phyloP scores from a whole-genome alignment of 2,329 filamentous ascomycete genomes.

The Sporothrix brunneoviolacea region DNA sequence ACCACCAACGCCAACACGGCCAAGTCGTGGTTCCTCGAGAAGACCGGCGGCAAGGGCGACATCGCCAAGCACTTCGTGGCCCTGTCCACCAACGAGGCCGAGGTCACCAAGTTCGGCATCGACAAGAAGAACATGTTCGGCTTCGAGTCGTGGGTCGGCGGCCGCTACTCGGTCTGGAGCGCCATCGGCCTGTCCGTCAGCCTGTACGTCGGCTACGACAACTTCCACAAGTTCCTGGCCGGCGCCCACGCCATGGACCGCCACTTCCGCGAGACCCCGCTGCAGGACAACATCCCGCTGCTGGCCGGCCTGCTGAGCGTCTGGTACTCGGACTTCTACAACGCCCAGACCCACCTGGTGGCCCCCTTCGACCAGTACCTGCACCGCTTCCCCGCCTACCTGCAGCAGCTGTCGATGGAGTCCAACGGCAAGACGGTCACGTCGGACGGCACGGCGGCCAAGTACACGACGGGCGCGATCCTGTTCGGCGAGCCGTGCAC shows the following conservation, averaged over 20 bases:
- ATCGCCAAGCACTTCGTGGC: slow-evolving; percentile 99
- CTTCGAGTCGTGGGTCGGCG: slow-evolving; percentile 97
- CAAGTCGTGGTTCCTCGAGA: slow-evolving; percentile 93
- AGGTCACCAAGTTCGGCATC: slow-evolving; percentile 98
- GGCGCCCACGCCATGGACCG: slow-evolving; percentile 97
- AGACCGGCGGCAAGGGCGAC: slow-evolving; percentile 66
- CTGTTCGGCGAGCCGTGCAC: slow-evolving; percentile 97
- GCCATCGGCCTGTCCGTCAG: slow-evolving; percentile 93
- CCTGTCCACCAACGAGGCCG: slow-evolving; percentile 87
- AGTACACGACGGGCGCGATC: slow-evolving; percentile 95
- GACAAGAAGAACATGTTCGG: slow-evolving; percentile 99
- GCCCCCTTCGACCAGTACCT: slow-evolving; percentile 99
- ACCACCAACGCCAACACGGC: slow-evolving; percentile 95
- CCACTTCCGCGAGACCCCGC: slow-evolving; percentile 86
- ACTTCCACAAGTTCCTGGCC: slow-evolving; percentile 92
- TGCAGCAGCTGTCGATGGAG: slow-evolving; percentile 99
- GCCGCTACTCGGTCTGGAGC: slow-evolving; percentile 97
- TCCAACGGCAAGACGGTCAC: slow-evolving; percentile 98
- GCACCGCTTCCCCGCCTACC: slow-evolving; percentile 96
- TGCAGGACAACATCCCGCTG: slow-evolving; percentile 91
- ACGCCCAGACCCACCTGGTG: slow-evolving; percentile 94
- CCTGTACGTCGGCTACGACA: slow-evolving; percentile 93
- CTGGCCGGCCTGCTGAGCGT: slow-evolving; percentile 90
- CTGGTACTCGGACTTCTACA: slow-evolving; percentile 99
- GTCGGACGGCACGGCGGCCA: slow-evolving; percentile 78